Base-by-base conservation (phyloP, 129 eudicot species). In the Centaurea solstitialis region DNA sequence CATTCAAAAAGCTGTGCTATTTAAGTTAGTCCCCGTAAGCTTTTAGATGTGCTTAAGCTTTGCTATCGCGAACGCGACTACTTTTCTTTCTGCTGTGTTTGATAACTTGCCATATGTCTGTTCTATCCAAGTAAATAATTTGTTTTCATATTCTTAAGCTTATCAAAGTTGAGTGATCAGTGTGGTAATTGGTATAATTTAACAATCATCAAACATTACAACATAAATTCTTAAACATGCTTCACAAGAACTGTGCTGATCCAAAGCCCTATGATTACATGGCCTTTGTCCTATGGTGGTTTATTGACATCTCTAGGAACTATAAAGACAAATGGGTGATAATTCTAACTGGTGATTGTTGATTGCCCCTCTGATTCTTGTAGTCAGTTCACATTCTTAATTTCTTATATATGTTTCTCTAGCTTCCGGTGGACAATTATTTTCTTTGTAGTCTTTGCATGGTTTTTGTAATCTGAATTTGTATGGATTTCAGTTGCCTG, bases 401-500 rank as follows among this genome's bases (percentile, higher is more conserved):
- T n/a, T n/a, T n/a, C n/a, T 26, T 26, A 26, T 26, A 26, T 26
- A 26, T 26, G 30, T 26, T 26, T 0, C 37, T 70, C 62, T 79
- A 22, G 72, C 12, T 70, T 30, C 39, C n/a, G 12, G 18, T 70
- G 26, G 18, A 9, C 24, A 9, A 41, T 41, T 45, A 26, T 81
- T 26, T 26, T 2, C 30, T 26, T 26, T 0, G 30, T 26, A 26
- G 30, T 26, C 30, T 26, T 26, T 26, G 30, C 30, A 26, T 26
- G 30, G 30, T 26, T 26, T 26, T 26, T 26, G 30, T 26, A 26
- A 26, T 26, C 53, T 76, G 73, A 76, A 57, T 70, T 20, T 71
- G 62, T 70, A 38, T 83, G 78, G 43, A 81, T 85, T 87, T 88
- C 90, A 96, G 97, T 84, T 96, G 67, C 97, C 97, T 61, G 84